phyloP scores from a whole-genome alignment of 192 early-diverging fungal genomes.

The Entophlyctis luteolus region DNA sequence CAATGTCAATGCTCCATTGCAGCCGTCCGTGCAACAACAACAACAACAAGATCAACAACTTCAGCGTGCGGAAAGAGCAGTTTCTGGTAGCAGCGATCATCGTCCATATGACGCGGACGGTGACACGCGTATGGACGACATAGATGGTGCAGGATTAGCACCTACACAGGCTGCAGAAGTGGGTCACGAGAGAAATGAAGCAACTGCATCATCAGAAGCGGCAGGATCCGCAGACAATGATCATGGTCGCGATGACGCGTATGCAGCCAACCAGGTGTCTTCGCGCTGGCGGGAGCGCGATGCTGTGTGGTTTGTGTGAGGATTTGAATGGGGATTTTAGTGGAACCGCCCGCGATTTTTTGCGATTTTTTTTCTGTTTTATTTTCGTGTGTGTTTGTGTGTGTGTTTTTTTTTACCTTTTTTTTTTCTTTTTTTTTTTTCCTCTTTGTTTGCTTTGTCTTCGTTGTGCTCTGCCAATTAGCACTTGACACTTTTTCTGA shows the following conservation, averaged over 20 bases:
- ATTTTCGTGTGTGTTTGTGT: no score
- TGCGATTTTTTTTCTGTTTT: no score
- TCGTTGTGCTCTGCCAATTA: no score
- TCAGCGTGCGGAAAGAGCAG: neutral
- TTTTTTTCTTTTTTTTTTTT: no score
- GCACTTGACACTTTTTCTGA: no score
- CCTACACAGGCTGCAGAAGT: neutral
- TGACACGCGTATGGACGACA: neutral
- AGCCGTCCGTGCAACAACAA: neutral
- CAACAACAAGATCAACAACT: neutral
- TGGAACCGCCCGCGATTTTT: no score
- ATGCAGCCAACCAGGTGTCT: constrained; percentile 11
- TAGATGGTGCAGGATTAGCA: neutral
- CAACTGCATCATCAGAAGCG: neutral
- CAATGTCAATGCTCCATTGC: neutral
- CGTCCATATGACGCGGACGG: neutral
- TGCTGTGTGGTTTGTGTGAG: constrained; percentile 25
- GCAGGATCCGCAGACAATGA: no score
- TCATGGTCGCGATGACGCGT: neutral
- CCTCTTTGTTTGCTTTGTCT: no score
- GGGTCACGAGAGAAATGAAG: neutral
- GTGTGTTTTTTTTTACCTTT: no score
- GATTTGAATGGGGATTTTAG: neutral
- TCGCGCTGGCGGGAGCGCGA: constrained; percentile 15
- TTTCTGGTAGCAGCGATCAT: neutral